Conservation (phyloP, 805 yeast species). For the Sugiyamaella chiloensis region DNA sequence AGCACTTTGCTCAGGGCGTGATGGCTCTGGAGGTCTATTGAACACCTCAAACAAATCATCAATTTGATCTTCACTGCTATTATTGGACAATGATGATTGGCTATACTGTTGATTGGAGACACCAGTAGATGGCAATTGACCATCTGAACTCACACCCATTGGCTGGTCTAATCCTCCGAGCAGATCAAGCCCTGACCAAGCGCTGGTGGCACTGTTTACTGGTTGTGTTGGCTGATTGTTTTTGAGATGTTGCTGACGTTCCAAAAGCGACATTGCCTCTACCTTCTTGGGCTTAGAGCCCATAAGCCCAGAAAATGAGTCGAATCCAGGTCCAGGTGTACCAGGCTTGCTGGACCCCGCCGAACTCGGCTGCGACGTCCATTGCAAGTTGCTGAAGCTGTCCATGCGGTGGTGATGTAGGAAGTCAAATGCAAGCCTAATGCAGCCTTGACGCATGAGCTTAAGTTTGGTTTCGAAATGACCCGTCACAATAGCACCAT, state of each 20-base stretch:
- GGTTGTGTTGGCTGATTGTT: conserved; percentile 9
- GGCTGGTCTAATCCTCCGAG: conserved; percentile 18
- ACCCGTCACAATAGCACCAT: too few relatives aligned
- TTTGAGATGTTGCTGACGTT: conserved; percentile 25
- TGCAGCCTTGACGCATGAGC: too few relatives aligned
- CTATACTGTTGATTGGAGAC: conserved; percentile 8
- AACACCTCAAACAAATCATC: conserved; percentile 28
- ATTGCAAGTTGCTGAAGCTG: conserved; percentile 14
- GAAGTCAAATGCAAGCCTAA: too few relatives aligned
- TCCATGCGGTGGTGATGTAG: conserved; percentile 12
- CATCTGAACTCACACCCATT: not conserved
- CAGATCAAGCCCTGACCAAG: conserved; percentile 31
- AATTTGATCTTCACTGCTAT: conserved; percentile 11
- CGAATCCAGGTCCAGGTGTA: conserved; percentile 6
- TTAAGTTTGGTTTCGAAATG: too few relatives aligned
- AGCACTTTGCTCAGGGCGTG: conserved; percentile 3
- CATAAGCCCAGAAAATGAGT: conserved; percentile 24
- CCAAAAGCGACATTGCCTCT: conserved; percentile 31
- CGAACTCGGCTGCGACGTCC: conserved; percentile 8
- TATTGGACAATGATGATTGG: not conserved
- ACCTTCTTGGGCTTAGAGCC: conserved; percentile 23
- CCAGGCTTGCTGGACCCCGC: conserved; percentile 6
- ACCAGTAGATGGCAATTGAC: too few relatives aligned
- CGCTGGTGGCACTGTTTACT: conserved; percentile 7
- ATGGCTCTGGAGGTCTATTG: conserved; percentile 19